Conservation (phyloP, 1,284 basidiomycete genomes). For the Chalciporus sp. region DNA sequence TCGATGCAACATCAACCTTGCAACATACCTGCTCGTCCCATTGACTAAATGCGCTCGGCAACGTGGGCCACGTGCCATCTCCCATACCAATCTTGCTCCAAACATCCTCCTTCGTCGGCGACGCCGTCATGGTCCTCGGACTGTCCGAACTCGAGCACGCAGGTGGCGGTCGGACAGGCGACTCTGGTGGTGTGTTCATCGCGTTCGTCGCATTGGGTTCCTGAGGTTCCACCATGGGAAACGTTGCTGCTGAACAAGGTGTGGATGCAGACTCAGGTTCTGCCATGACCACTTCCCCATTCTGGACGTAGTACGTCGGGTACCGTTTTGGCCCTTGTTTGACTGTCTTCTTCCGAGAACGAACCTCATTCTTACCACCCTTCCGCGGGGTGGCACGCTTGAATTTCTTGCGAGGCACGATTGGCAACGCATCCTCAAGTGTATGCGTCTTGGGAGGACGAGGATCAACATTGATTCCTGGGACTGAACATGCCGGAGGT, state of each 20-base stretch:
- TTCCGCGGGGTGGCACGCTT: slow-evolving; percentile 1
- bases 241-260: background rate
- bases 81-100: background rate
- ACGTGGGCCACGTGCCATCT: slow-evolving; percentile 17
- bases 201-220: background rate
- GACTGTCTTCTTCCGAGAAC: background rate
- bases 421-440: background rate
- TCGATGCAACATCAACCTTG: background rate
- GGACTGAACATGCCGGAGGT: background rate
- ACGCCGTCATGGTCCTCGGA: background rate
- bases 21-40: slow-evolving; percentile 30
- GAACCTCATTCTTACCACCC: background rate
- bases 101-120: slow-evolving; percentile 3
- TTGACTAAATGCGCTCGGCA: slow-evolving; percentile 14
- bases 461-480: background rate
- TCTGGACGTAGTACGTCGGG: slow-evolving; percentile 14
- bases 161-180: background rate
- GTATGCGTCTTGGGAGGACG: background rate
- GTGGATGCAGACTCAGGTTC: background rate
- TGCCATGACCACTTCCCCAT: slow-evolving; percentile 21
- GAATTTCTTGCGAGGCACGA: slow-evolving; percentile 2
- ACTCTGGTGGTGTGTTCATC: slow-evolving; percentile 1
- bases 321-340: background rate
- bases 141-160: background rate
- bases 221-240: background rate